These are phyloP conservation scores for Petunia secreta DNA, from an alignment of 257 asterid species.

Conservation along the genomic window DNA sequence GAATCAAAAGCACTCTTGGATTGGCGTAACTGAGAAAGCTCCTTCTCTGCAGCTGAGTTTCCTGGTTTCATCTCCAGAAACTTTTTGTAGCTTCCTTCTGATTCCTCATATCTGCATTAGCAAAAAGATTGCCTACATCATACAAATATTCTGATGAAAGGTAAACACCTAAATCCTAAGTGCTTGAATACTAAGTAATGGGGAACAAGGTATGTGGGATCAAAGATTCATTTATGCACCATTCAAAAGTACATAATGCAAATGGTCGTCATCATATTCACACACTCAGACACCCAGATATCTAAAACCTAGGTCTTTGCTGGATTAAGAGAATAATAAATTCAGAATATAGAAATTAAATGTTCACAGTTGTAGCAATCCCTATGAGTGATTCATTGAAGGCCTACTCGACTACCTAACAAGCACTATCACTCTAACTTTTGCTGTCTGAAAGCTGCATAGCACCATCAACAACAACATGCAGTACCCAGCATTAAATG, in stretches of 20 bases:
- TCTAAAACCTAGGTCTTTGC: not conserved
- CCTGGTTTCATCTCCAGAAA: slow-evolving; percentile 79
- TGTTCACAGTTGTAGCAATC: not conserved
- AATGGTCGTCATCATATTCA: not conserved
- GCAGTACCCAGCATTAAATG: not conserved
- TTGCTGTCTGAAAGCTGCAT: not conserved
- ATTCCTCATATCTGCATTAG: slow-evolving; percentile 83
- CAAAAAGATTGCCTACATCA: slow-evolving; percentile 47
- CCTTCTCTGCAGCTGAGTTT: slow-evolving; percentile 79
- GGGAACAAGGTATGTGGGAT: not conserved
- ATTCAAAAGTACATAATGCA: not conserved
- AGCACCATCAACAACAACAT: not conserved
- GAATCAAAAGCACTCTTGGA: slow-evolving; percentile 77
- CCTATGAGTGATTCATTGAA: not conserved
- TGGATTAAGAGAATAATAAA: not conserved
- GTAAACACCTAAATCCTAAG: not conserved
- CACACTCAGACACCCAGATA: not conserved
- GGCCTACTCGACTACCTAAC: not conserved
- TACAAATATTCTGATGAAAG: not conserved
- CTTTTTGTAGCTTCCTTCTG: slow-evolving; percentile 74
- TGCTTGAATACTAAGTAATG: slow-evolving; percentile 1
- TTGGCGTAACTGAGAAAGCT: slow-evolving; percentile 79
- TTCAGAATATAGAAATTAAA: not conserved
- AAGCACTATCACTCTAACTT: not conserved
- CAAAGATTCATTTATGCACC: not conserved